Percentiles rank a stretch among this genome's conserved stretches.
These are phyloP conservation scores for Pythium volutum DNA, from an alignment of 352 stramenopile genomes.

Conservation along the genomic window DNA sequence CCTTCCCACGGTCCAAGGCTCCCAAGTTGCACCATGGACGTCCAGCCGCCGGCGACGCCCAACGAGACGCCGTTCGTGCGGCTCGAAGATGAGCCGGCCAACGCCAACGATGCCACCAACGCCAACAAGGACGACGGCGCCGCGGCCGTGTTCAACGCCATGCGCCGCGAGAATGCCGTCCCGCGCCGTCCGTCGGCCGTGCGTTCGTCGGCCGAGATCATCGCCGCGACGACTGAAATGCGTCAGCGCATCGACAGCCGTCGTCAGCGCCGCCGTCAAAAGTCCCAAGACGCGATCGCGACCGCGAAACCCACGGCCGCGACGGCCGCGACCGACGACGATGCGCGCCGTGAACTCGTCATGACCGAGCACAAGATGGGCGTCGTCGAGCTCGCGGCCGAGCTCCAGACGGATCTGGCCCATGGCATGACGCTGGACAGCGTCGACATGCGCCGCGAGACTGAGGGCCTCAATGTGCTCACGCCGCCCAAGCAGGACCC, in stretches of 20 bases:
- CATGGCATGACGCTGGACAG: constrained; percentile 46
- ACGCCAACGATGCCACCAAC: constrained; percentile 2
- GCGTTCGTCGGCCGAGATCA: constrained; percentile 55
- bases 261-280: constrained; percentile 33
- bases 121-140: neutral
- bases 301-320: neutral
- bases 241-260: constrained; percentile 53
- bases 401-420: constrained; percentile 40
- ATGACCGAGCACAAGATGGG: constrained; percentile 58
- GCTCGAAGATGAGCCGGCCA: constrained; percentile 30
- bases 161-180: constrained; percentile 14
- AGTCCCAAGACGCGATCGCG: constrained; percentile 16
- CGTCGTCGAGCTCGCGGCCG: constrained; percentile 39
- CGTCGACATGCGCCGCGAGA: constrained; percentile 46
- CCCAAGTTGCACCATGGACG: constrained; percentile 13
- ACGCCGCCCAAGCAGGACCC: constrained; percentile 52
- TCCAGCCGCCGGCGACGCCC: constrained; percentile 30
- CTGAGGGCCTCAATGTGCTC: constrained; percentile 45
- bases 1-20: neutral
- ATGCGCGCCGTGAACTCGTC: constrained; percentile 42
- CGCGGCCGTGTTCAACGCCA: constrained; percentile 4
- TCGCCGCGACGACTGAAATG: constrained; percentile 51
- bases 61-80: constrained; percentile 31
- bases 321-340: constrained; percentile 18
- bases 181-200: constrained; percentile 33